Conservation (phyloP, 2,329 filamentous ascomycete genomes). For the Exophiala mesophila region DNA sequence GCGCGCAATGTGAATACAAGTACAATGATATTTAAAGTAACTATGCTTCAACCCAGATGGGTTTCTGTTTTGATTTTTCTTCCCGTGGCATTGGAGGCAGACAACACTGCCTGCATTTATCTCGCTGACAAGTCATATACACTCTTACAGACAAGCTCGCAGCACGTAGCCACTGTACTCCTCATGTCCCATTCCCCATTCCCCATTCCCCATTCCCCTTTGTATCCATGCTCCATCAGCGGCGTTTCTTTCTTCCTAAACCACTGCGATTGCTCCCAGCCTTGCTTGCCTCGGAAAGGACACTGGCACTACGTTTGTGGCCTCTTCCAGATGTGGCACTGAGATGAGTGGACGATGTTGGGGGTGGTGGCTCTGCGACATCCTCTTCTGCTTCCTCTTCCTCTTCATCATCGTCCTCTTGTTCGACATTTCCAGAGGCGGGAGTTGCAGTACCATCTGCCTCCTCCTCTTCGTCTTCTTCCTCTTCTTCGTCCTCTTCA, state of each 20-base stretch:
- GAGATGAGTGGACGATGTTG: constrained; percentile 8
- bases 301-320: constrained; percentile 79
- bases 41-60: too few species aligned
- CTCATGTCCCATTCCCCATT: too few species aligned
- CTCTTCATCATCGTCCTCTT: constrained; percentile 11
- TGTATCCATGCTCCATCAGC: constrained; percentile 7
- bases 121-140: too few species aligned
- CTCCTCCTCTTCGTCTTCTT: constrained; percentile 26
- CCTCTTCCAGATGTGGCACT: constrained; percentile 15
- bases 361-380: neutral
- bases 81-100: too few species aligned
- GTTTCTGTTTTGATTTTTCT: too few species aligned
- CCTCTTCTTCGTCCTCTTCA: constrained; percentile 24
- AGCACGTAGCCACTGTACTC: too few species aligned
- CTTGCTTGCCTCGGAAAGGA: constrained; percentile 61
- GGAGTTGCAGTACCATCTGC: neutral
- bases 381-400: constrained; percentile 12
- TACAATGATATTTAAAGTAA: too few species aligned
- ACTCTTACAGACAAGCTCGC: too few species aligned
- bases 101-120: too few species aligned
- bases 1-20: too few species aligned
- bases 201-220: too few species aligned
- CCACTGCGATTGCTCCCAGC: constrained; percentile 27
- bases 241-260: constrained; percentile 23
- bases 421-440: constrained; percentile 5